Percentiles rank a stretch among this genome's conserved stretches.
Evolutionary conservation across 2,329 filamentous ascomycete genomes (phyloP).

Genomic region (Phialemoniopsis sp.): DNA sequence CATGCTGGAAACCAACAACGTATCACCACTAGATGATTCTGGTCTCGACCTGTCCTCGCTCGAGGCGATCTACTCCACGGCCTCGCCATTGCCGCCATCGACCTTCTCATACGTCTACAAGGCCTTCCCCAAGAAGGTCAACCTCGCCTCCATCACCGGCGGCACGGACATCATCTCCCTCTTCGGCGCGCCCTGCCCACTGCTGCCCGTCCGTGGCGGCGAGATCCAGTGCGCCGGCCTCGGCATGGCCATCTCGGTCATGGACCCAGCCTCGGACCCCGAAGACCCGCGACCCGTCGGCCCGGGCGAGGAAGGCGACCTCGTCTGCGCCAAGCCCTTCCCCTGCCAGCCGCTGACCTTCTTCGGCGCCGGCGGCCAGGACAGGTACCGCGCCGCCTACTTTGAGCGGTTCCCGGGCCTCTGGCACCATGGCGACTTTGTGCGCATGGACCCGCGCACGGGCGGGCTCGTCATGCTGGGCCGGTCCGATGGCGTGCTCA

Average conservation of each 20-base stretch:
- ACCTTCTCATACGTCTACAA: slow-evolving; percentile 89
- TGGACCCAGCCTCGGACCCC: slow-evolving; percentile 49
- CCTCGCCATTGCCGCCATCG: slow-evolving; percentile 85
- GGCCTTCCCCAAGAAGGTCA: slow-evolving; percentile 74
- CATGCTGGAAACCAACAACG: slow-evolving; percentile 74
- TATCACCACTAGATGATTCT: slow-evolving; percentile 53
- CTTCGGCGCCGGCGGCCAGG: slow-evolving; percentile 68
- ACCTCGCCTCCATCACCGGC: slow-evolving; percentile 89
- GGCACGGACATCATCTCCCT: slow-evolving; percentile 96
- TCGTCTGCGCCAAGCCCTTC: slow-evolving; percentile 84
- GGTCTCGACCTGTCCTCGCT: slow-evolving; percentile 59
- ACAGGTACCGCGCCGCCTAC: slow-evolving; percentile 80
- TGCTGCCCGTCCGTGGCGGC: slow-evolving; percentile 67
- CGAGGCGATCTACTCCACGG: slow-evolving; percentile 88
- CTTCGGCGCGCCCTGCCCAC: slow-evolving; percentile 79
- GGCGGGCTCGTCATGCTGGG: slow-evolving; percentile 88
- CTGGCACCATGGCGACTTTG: slow-evolving; percentile 96
- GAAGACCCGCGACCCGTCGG: slow-evolving; percentile 43
- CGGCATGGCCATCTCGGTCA: slow-evolving; percentile 70
- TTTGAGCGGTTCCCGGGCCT: slow-evolving; percentile 76
- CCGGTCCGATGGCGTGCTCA: slow-evolving; percentile 86
- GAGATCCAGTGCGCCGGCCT: slow-evolving; percentile 76
- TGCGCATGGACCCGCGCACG: slow-evolving; percentile 64
- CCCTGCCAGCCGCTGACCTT: slow-evolving; percentile 89
- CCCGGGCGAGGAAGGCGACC: slow-evolving; percentile 72